Conservation (phyloP, 2,329 filamentous ascomycete genomes). For the Claviceps sp. region DNA sequence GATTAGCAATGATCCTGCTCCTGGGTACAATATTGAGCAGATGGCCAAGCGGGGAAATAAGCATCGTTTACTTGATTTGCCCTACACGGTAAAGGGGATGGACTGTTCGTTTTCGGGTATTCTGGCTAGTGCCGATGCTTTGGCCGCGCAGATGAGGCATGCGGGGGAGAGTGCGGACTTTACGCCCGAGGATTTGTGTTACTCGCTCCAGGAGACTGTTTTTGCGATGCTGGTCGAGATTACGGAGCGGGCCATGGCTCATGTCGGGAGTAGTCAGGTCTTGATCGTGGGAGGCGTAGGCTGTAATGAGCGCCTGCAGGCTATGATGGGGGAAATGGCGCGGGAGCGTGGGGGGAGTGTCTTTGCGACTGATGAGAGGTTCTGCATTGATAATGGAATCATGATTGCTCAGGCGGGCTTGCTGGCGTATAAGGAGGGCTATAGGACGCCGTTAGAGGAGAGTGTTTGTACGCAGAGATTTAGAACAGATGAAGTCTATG, state of each 20-base stretch:
- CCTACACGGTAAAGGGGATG: constrained; percentile 97
- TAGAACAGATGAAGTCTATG: constrained; percentile 67
- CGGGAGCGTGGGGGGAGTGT: constrained; percentile 76
- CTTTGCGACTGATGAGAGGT: constrained; percentile 90
- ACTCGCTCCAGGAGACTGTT: constrained; percentile 87
- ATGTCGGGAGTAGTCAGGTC: constrained; percentile 82
- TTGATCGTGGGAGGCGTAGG: constrained; percentile 93
- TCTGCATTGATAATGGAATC: constrained; percentile 98
- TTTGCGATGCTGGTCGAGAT: constrained; percentile 98
- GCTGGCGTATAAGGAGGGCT: constrained; percentile 70
- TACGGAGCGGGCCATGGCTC: constrained; percentile 95
- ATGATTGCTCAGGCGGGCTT: constrained; percentile 98
- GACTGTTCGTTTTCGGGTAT: constrained; percentile 95
- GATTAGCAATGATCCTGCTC: constrained; percentile 91
- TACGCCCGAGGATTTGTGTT: constrained; percentile 78
- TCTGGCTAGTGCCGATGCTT: constrained; percentile 64
- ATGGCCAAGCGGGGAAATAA: constrained; percentile 56
- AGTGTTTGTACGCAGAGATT: constrained; percentile 77
- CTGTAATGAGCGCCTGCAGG: constrained; percentile 84
- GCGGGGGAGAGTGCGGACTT: constrained; percentile 40
- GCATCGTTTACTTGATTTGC: constrained; percentile 64
- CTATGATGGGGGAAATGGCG: constrained; percentile 98
- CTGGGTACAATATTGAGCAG: constrained; percentile 96
- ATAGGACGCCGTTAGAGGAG: constrained; percentile 61
- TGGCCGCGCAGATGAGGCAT: constrained; percentile 53